These are phyloP conservation scores for Backusella parvicylindrica DNA, from an alignment of 192 early-diverging fungal species.

Conservation along the genomic window DNA sequence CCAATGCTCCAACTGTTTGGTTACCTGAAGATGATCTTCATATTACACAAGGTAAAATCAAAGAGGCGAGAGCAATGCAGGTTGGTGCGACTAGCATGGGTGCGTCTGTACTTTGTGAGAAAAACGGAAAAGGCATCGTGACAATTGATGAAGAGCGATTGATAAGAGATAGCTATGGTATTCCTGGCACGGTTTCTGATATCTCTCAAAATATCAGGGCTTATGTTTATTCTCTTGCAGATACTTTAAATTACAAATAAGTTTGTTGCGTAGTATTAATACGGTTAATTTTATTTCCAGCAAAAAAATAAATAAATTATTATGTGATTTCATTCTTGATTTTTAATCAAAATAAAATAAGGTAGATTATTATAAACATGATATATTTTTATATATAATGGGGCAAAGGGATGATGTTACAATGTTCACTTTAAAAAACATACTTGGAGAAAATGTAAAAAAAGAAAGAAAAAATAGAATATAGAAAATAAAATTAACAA, in stretches of 20 bases:
- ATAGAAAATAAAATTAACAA: too few species aligned
- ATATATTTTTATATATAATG: background rate
- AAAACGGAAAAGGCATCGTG: slow-evolving; percentile 19
- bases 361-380: background rate
- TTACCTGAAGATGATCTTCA: slow-evolving; percentile 42
- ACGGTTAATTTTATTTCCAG: background rate
- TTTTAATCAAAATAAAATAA: background rate
- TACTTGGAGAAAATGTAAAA: background rate
- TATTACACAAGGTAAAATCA: slow-evolving; percentile 33
- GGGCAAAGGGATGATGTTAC: slow-evolving; percentile 7
- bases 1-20: slow-evolving; percentile 43
- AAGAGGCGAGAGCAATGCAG: slow-evolving; percentile 19
- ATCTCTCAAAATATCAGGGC: background rate
- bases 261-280: background rate
- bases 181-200: slow-evolving; percentile 15
- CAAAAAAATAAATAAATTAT: background rate
- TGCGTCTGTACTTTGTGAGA: slow-evolving; percentile 17
- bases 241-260: background rate
- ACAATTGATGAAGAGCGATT: slow-evolving; percentile 22
- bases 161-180: slow-evolving; percentile 6
- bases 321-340: too few species aligned
- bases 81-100: slow-evolving; percentile 31
- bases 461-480: background rate
- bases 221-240: background rate
- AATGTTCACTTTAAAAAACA: background rate